Base-by-base conservation (phyloP, 202 grass and related monocot genomes). In the Eragrostis tef region DNA sequence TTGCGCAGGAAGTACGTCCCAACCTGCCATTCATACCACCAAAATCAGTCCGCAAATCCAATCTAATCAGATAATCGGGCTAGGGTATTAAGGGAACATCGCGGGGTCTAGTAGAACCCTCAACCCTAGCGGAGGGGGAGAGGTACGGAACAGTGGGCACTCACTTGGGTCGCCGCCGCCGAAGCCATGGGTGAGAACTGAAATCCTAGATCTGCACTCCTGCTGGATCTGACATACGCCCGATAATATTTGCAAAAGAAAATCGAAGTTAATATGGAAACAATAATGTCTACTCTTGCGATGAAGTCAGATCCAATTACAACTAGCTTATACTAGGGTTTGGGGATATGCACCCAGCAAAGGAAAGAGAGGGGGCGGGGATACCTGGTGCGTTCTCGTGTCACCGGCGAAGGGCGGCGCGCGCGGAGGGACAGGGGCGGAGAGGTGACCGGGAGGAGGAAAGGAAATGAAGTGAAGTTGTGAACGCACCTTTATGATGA, bases 1-100 rank as follows among this genome's bases (percentile, higher is more conserved):
- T 99, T 94, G 15, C 91, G 82, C n/a, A 99, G 74, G 83, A 93
- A 99, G 87, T 91, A 99, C 3, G 87, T 91, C 1, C 96, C 93
- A 53, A 99, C 96, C 96, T 96, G 73, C 78, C 51, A 80, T 9
- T 41, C 15, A 21, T 34, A 9, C 20, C 31, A 76, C 39, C 20
- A 6, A 15, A 22, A 8, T 12, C 13, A 67, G 49, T 56, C 34
- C 34, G 73, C 24, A 1, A 44, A 57, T 44, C 77, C 29, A 69
- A 45, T 22, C 27, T n/a, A 5, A 65, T 11, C 75, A 63, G 58
- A 44, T 17, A 47, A n/a, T 59, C 4, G 50, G 59, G 57, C 8
- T 64, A 80, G 75, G 81, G 42, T 80, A 80, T 62, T 67, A 75
- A 29, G 13, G 17, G 19, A 24, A 21, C 17, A 19, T 1, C 1